phyloP scores from a whole-genome alignment of 768 basidiomycete species.

The Xerocomellus dryophilus region DNA sequence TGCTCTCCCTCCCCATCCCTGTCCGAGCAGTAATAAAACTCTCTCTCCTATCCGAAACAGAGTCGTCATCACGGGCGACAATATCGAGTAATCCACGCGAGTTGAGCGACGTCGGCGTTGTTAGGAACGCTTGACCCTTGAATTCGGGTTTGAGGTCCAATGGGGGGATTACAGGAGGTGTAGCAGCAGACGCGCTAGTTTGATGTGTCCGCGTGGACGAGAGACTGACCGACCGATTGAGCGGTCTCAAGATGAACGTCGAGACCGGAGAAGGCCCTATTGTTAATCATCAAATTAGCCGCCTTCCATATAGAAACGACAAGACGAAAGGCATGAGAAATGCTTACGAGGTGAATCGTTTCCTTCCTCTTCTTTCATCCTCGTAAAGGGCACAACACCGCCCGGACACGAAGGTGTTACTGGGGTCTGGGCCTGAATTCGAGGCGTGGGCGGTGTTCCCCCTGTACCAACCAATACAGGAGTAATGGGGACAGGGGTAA shows the following conservation, averaged over 20 bases:
- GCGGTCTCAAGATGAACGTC: conserved; percentile 58
- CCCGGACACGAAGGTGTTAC: conserved; percentile 21
- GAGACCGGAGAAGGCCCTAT: conserved; percentile 51
- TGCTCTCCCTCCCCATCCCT: conserved; percentile 28
- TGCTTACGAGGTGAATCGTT: conserved; percentile 42
- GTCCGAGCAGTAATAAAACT: conserved; percentile 54
- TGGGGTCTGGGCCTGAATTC: conserved; percentile 20
- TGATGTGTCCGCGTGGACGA: conserved; percentile 59
- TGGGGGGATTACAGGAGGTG: conserved; percentile 53
- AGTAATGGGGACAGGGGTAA: conserved; percentile 28
- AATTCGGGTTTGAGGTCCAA: conserved; percentile 58
- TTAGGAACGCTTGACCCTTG: conserved; percentile 33
- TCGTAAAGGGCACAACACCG: conserved; percentile 23
- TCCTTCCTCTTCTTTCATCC: conserved; percentile 29
- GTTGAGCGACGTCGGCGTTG: conserved; percentile 27
- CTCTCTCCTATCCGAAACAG: conserved; percentile 50
- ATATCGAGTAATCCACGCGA: conserved; percentile 23
- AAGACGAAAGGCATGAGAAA: background rate
- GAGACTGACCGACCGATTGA: conserved; percentile 65
- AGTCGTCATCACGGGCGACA: conserved; percentile 37
- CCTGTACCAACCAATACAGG: conserved; percentile 22
- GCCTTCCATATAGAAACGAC: background rate
- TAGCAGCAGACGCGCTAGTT: conserved; percentile 39
- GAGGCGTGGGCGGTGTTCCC: conserved; percentile 13
- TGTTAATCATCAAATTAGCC: conserved; percentile 2